These are phyloP conservation scores for Leishmania major DNA, from an alignment of 208 protist genomes.

Conservation along the genomic window DNA sequence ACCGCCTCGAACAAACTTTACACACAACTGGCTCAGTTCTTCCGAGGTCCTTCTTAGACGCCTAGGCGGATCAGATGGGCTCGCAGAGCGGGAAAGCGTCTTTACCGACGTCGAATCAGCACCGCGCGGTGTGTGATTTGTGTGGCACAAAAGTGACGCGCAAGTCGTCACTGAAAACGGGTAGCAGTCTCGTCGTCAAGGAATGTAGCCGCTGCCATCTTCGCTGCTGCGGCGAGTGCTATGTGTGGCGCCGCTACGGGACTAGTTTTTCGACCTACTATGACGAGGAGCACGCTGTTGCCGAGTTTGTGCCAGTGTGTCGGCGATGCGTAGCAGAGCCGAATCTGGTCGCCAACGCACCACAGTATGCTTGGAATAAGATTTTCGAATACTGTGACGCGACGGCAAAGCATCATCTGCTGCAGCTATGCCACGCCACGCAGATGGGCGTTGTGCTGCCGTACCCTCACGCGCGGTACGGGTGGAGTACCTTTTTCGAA, in stretches of 20 bases:
- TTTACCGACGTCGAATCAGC: not conserved
- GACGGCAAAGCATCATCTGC: slow-evolving; percentile 23
- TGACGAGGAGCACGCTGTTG: slow-evolving; percentile 19
- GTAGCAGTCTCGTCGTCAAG: not conserved
- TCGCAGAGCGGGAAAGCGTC: slow-evolving; percentile 16
- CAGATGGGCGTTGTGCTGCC: slow-evolving; percentile 49
- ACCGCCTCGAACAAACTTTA: not conserved
- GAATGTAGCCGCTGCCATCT: slow-evolving; percentile 31
- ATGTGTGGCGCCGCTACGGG: slow-evolving; percentile 25
- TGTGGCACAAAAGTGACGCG: slow-evolving; percentile 2
- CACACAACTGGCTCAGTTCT: not conserved
- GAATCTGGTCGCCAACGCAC: slow-evolving; percentile 32
- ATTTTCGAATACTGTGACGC: slow-evolving; percentile 43
- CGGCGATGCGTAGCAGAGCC: slow-evolving; percentile 30
- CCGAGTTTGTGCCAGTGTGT: slow-evolving; percentile 18
- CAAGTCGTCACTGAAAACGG: not conserved
- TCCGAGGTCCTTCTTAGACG: not conserved
- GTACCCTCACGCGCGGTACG: slow-evolving; percentile 38
- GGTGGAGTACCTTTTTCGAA: slow-evolving; percentile 50
- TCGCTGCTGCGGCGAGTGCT: slow-evolving; percentile 31
- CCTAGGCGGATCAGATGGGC: slow-evolving; percentile 14
- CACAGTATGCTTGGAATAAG: slow-evolving; percentile 31
- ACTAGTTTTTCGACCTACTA: slow-evolving; percentile 16
- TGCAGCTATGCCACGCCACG: slow-evolving; percentile 48
- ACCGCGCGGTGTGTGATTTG: slow-evolving; percentile 10